Conservation (phyloP, 2,329 filamentous ascomycete genomes). For the Dothistroma septosporum region DNA sequence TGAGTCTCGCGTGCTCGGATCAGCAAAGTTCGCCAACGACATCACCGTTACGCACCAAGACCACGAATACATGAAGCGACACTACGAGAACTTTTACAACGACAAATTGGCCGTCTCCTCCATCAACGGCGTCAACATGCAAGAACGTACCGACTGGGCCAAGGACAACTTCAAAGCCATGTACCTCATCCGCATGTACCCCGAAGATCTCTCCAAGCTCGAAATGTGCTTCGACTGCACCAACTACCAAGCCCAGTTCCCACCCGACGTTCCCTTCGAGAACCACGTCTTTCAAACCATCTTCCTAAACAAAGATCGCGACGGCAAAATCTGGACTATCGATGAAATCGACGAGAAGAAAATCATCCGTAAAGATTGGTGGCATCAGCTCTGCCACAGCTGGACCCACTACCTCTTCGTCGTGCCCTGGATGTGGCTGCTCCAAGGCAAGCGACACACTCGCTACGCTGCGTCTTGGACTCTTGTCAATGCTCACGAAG, state of each 20-base stretch:
- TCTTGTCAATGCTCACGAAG: slow-evolving; percentile 65
- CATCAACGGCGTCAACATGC: slow-evolving; percentile 43
- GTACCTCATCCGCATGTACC: slow-evolving; percentile 62
- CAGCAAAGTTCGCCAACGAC: slow-evolving; percentile 66
- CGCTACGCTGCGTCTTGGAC: slow-evolving; percentile 66
- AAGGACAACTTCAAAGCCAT: slow-evolving; percentile 57
- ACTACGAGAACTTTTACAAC: slow-evolving; percentile 63
- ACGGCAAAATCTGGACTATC: slow-evolving; percentile 56
- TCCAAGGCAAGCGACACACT: slow-evolving; percentile 62
- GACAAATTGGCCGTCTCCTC: slow-evolving; percentile 43
- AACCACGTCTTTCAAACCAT: slow-evolving; percentile 68
- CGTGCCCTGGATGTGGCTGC: slow-evolving; percentile 67
- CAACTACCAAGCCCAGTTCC: slow-evolving; percentile 71
- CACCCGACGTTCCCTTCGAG: slow-evolving; percentile 49
- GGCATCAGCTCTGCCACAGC: slow-evolving; percentile 62
- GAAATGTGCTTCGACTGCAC: slow-evolving; percentile 69
- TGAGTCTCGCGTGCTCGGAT: slow-evolving; percentile 65
- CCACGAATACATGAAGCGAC: slow-evolving; percentile 59
- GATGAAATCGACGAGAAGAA: slow-evolving; percentile 57
- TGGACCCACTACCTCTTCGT: slow-evolving; percentile 62
- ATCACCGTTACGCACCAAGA: slow-evolving; percentile 68
- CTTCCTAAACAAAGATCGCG: slow-evolving; percentile 57
- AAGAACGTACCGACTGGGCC: slow-evolving; percentile 42
- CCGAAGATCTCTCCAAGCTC: slow-evolving; percentile 51
- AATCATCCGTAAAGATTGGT: slow-evolving; percentile 62